Base-by-base conservation (phyloP, 2,329 filamentous ascomycete species). In the Microascus cirrosus region DNA sequence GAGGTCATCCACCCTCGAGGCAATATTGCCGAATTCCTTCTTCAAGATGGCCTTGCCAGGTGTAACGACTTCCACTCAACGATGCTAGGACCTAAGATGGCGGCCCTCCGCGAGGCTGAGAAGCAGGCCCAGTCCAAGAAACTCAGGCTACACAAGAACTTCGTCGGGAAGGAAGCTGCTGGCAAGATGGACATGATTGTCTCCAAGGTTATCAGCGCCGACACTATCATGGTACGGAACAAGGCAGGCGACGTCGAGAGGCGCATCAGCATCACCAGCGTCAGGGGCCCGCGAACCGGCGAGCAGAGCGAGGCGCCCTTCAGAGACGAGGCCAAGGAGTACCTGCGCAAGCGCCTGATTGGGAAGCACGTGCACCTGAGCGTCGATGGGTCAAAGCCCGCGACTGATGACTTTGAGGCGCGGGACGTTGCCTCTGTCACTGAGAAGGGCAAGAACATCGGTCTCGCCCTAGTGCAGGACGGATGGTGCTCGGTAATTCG, bases 51-150 rank as follows among this genome's bases (percentile, higher is more conserved):
- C 65, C 79, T 97, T 58, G 94, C 93, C 48, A 83, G 90, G 66
- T 97, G 93, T 76, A 91, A 92, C 62, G 94, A 99, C 72, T 92
- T 94, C 73, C 94, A 99, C 75, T 95, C 93, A 1, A 95, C 91
- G 45, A 79, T 96, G 74, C 82, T 99, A 12, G 94, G 94, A 52
- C 77, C 83, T 55, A 89, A 93, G 65, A 99, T 99, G 94, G 85
- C 87, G 50, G 71, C 81, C 59, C 83, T 97, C 59, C 85, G 94
- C 62, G 83, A 89, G 62, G 92, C 94, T 1, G 94, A 99, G 75
- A 93, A 89, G 70, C 77, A 82, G 59, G 94, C 94, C 4, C 91
- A 91, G 73, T 81, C 84, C 63, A 81, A 82, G 63, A 87, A 88
- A 66, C 79, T 87, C 52, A 89, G 90, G 53, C 69, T 97, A 18